phyloP scores from a whole-genome alignment of 495 filamentous ascomycete species.

The Penicillium herquei region DNA sequence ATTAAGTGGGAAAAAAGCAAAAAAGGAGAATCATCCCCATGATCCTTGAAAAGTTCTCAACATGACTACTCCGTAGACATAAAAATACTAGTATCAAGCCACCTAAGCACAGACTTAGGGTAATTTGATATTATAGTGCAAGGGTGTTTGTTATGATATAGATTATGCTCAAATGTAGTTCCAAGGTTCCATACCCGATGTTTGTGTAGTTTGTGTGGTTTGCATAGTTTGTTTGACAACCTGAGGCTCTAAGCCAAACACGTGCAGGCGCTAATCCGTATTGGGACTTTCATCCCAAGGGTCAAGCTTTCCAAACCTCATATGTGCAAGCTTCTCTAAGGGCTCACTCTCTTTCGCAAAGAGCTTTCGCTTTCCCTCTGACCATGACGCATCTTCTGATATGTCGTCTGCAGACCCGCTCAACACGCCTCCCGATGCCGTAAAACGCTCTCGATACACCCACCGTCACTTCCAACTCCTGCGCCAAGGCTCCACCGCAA shows the following conservation, averaged over 20 bases:
- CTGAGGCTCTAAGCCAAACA: slow-evolving; percentile 15
- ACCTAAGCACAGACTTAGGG: too few species aligned
- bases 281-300: slow-evolving; percentile 12
- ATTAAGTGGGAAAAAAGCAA: too few species aligned
- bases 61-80: too few species aligned
- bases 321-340: neutral
- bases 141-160: neutral
- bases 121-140: too few species aligned
- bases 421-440: slow-evolving; percentile 32
- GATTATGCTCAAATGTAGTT: neutral
- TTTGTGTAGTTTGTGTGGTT: slow-evolving; percentile 5
- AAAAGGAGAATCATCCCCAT: too few species aligned
- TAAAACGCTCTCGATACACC: slow-evolving; percentile 72
- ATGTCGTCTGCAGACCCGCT: slow-evolving; percentile 28
- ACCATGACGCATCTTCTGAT: slow-evolving; percentile 21
- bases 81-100: too few species aligned
- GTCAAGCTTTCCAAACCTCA: neutral
- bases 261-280: slow-evolving; percentile 19
- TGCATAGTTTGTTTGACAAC: neutral
- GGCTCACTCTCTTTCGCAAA: too few species aligned
- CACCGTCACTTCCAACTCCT: slow-evolving; percentile 79
- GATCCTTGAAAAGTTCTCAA: too few species aligned
- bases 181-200: neutral
- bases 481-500: slow-evolving; percentile 63
- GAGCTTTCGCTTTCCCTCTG: neutral